phyloP scores from a whole-genome alignment of 1,139 yeast genomes.

The Scheffersomyces cryptocercus region DNA sequence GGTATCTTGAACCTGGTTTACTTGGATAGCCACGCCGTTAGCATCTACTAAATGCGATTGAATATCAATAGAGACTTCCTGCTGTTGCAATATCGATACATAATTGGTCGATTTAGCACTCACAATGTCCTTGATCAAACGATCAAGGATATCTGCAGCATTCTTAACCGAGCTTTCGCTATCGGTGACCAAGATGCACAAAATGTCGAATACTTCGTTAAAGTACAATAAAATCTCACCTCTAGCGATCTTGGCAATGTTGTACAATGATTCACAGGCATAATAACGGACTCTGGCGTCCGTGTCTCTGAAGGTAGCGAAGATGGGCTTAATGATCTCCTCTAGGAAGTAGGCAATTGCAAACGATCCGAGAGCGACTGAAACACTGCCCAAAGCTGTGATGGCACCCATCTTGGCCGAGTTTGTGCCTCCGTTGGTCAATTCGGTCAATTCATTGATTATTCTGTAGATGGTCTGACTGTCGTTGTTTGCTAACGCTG shows the following conservation, averaged over 20 bases:
- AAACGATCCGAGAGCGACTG: constrained; percentile 50
- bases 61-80: constrained; percentile 44
- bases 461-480: constrained; percentile 63
- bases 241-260: constrained; percentile 94
- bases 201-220: constrained; percentile 91
- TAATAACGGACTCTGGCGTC: constrained; percentile 95
- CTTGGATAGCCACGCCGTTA: constrained; percentile 59
- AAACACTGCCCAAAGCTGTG: constrained; percentile 51
- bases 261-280: constrained; percentile 95
- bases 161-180: constrained; percentile 89
- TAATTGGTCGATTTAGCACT: constrained; percentile 93
- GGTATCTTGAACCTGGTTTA: constrained; percentile 61
- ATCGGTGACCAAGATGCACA: constrained; percentile 89
- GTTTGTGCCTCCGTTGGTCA: constrained; percentile 43
- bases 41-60: constrained; percentile 49
- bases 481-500: constrained; percentile 76
- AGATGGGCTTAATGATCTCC: constrained; percentile 86
- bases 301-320: constrained; percentile 95
- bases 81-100: constrained; percentile 72
- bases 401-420: constrained; percentile 54
- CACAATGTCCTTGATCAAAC: constrained; percentile 90
- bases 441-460: constrained; percentile 53
- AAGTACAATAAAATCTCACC: constrained; percentile 91
- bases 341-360: constrained; percentile 67
- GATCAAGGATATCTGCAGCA: constrained; percentile 91